Evolutionary conservation across 2,329 filamentous ascomycete species (phyloP).

Genomic region (Bipolaris oryzae): DNA sequence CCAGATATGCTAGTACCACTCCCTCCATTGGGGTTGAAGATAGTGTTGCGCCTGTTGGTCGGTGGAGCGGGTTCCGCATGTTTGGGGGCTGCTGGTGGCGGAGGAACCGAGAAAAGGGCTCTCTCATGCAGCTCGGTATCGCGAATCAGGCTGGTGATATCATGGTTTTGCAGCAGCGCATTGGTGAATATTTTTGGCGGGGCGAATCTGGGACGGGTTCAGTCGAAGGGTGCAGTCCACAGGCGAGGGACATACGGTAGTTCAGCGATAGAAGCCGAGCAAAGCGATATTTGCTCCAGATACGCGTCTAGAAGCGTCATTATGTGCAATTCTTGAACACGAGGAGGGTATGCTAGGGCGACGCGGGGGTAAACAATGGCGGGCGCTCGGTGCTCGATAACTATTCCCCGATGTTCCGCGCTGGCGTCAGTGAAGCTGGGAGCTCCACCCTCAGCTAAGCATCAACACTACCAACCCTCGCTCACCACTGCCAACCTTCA

Average conservation of each 20-base stretch:
- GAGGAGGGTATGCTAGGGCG: neutral
- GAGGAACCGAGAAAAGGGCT: slow-evolving; percentile 89
- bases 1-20: slow-evolving; percentile 41
- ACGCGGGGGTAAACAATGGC: slow-evolving; percentile 26
- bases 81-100: slow-evolving; percentile 61
- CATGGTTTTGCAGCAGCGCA: slow-evolving; percentile 82
- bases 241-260: slow-evolving; percentile 47
- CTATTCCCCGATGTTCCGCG: slow-evolving; percentile 21
- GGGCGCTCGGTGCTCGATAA: slow-evolving; percentile 19
- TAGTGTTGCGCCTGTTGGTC: slow-evolving; percentile 56
- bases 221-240: slow-evolving; percentile 10
- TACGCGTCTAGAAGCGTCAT: slow-evolving; percentile 56
- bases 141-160: slow-evolving; percentile 92
- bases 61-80: slow-evolving; percentile 52
- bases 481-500: slow-evolving; percentile 8
- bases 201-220: slow-evolving; percentile 69
- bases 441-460: slow-evolving; percentile 28
- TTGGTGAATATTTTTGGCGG: slow-evolving; percentile 95
- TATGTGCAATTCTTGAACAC: slow-evolving; percentile 15
- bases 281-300: slow-evolving; percentile 58
- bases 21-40: slow-evolving; percentile 49
- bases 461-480: slow-evolving; percentile 25
- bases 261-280: slow-evolving; percentile 56
- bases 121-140: slow-evolving; percentile 95
- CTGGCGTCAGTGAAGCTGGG: slow-evolving; percentile 23